Evolutionary conservation across 2,329 filamentous ascomycete genomes (phyloP), one percentile per base, ranked within the genome.

Genomic region (Chaetomium strumarium): DNA sequence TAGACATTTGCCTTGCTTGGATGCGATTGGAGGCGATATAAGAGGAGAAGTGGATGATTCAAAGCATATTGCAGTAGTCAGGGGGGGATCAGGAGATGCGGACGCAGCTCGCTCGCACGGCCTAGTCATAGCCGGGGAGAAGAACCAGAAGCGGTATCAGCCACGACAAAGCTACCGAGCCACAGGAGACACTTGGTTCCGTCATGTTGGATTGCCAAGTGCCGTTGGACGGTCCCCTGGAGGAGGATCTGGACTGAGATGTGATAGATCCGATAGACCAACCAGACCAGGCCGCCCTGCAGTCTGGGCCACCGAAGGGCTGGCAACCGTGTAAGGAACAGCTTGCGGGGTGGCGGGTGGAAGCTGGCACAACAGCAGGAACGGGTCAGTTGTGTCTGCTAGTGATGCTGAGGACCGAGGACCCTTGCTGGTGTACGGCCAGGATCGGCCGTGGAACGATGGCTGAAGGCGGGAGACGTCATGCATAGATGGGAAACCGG

Each of bases 91-190:
- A 24, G 24, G 24, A 24, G 24, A 7, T n/a, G 24, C 24, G 4
- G 24, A 24, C 24, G 24, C 24, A 24, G 44, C 45, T 50, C n/a
- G 46, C 40, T 49, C 24, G 52, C 52, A 51, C 30, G 34, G 20
- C 39, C 52, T 41, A 49, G 52, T 48, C 45, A 30, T 14, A 51
- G 49, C 40, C 42, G 55, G 53, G 45, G 29, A 55, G 46, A 34
- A 46, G 49, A 29, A 41, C 38, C 55, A 17, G 34, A 49, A 45
- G 17, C 30, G 38, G 34, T 37, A 41, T 19, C 16, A 20, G 20
- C 37, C 46, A 43, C 9, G 37, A 16, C 41, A 42, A 46, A 20
- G n/a, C 30, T 3, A 19, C 43, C 24, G 31, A 44, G 12, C 16
- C n/a, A 31, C 31, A 14, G 34, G 19, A 17, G 37, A 19, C 37